phyloP scores from a whole-genome alignment of 331 rosid species.

The Erythrophleum ivorense region DNA sequence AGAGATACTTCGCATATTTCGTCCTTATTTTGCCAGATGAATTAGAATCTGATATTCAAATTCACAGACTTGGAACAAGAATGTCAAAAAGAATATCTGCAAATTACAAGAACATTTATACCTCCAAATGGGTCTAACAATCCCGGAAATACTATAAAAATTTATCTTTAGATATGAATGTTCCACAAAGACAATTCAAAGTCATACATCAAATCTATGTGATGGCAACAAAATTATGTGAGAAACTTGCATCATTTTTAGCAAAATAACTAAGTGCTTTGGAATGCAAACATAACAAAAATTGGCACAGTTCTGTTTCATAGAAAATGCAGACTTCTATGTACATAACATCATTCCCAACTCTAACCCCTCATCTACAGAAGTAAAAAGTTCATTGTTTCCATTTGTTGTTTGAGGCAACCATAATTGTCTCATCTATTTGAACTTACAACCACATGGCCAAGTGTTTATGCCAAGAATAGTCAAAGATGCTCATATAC shows the following conservation, averaged over 20 bases:
- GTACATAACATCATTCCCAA: constrained; percentile 7
- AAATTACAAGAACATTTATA: constrained; percentile 44
- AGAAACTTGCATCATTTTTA: constrained; percentile 26
- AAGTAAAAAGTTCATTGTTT: not conserved
- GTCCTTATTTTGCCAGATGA: no score
- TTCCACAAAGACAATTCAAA: constrained; percentile 49
- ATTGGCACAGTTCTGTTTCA: constrained; percentile 3
- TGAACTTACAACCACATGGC: not conserved
- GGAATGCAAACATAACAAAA: constrained; percentile 26
- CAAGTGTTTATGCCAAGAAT: not conserved
- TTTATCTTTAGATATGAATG: constrained; percentile 67
- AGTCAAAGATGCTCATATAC: constrained; percentile 23
- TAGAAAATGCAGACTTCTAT: not conserved
- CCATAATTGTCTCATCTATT: constrained; percentile 13
- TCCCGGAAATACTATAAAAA: constrained; percentile 68
- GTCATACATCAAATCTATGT: constrained; percentile 17
- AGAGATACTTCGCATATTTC: no score
- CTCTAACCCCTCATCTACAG: not conserved
- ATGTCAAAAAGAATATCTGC: constrained; percentile 25
- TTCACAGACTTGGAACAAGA: constrained; percentile 24
- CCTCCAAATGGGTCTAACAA: constrained; percentile 67
- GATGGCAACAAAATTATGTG: constrained; percentile 19
- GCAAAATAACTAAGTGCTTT: constrained; percentile 5
- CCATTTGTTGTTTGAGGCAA: not conserved
- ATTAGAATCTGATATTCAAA: no score